Conservation (phyloP, 345 rosid genomes). For the Pseudoturritis turrita region DNA sequence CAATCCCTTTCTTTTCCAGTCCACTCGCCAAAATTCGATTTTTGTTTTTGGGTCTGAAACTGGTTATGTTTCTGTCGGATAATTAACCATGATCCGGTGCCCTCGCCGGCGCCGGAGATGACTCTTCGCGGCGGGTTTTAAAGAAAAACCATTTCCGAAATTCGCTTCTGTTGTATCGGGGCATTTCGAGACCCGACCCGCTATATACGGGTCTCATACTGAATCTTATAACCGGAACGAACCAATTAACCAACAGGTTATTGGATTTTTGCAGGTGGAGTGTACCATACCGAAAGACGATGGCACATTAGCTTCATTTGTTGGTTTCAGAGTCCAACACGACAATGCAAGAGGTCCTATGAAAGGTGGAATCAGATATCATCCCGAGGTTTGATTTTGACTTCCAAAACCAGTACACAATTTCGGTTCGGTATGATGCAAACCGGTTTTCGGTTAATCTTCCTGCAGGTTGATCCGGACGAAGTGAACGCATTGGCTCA, state of each 20-base stretch:
- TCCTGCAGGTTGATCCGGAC: conserved; percentile 50
- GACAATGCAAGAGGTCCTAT: conserved; percentile 91
- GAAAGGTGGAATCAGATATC: conserved; percentile 49
- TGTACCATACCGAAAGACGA: conserved; percentile 89
- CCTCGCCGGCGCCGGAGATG: neutral
- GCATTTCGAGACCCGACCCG: conserved; percentile 2
- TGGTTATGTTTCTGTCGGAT: neutral
- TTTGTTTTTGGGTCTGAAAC: neutral
- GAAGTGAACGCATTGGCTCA: conserved; percentile 66
- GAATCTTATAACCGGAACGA: neutral
- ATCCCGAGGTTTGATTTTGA: conserved; percentile 33
- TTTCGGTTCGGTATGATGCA: neutral
- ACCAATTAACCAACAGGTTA: neutral
- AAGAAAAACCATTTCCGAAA: neutral
- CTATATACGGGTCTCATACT: neutral
- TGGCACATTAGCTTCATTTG: conserved; percentile 64
- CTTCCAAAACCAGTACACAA: neutral
- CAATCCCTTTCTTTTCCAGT: neutral
- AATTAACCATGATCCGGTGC: neutral
- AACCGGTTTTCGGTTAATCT: neutral
- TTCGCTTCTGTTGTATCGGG: neutral
- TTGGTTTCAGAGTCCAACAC: conserved; percentile 90
- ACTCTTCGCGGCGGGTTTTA: neutral
- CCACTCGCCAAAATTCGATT: neutral
- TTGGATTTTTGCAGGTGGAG: conserved; percentile 50